Conservation (phyloP, 1,284 basidiomycete genomes). For the Trichosporon faecale region DNA sequence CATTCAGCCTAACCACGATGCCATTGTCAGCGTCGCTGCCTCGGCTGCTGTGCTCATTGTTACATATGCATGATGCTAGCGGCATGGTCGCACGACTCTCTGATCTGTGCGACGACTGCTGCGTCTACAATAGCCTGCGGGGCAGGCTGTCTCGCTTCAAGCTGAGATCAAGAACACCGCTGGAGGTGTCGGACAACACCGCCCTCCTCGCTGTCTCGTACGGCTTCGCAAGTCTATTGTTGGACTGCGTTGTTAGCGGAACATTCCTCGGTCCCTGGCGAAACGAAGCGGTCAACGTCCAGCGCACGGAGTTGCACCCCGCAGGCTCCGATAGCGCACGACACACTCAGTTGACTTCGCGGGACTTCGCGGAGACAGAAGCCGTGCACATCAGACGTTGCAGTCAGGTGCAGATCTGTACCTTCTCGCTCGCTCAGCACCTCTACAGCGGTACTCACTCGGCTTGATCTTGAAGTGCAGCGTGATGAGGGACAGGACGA, state of each 20-base stretch:
- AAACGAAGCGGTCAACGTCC: too few relatives aligned
- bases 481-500: constrained; percentile 95
- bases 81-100: too few relatives aligned
- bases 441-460: constrained; percentile 54
- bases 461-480: constrained; percentile 99
- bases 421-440: too few relatives aligned
- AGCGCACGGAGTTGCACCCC: too few relatives aligned
- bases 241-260: constrained; percentile 16
- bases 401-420: too few relatives aligned
- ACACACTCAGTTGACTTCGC: too few relatives aligned
- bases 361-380: too few relatives aligned
- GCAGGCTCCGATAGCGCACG: too few relatives aligned
- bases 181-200: neutral
- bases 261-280: too few relatives aligned
- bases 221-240: constrained; percentile 11
- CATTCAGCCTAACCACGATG: neutral
- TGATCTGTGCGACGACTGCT: neutral
- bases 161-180: neutral
- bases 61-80: neutral
- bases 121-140: neutral
- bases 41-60: neutral
- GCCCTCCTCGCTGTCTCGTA: neutral
- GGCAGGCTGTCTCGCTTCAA: neutral
- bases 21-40: neutral
- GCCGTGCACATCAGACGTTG: too few relatives aligned